Base-by-base conservation (phyloP, 805 yeast genomes). In the Saturnispora zaruensis region DNA sequence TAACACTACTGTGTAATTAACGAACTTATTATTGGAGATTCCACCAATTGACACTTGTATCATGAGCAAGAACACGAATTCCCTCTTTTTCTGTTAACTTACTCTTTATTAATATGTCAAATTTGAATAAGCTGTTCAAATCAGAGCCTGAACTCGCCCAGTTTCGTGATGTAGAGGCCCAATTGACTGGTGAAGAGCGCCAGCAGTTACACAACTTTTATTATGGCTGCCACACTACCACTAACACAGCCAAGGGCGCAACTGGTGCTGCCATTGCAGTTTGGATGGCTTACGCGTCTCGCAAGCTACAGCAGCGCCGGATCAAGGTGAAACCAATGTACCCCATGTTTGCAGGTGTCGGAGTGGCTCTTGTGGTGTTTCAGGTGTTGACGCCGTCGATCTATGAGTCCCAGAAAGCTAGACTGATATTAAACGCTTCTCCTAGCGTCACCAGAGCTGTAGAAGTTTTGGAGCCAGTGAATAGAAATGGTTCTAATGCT, bases 91-190 rank as follows among this genome's bases (percentile, higher is more conserved):
- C 21, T 16, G 38, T 16, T 14, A n/a, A 23, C 43, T 14, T 32
- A 28, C 23, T 44, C 24, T 36, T n/a, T 20, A 36, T 37, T 5
- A 26, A 14, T 11, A 45, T 48, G 50, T 48, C 49, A 32, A 51
- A 49, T 8, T 41, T 52, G 7, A 42, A 45, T 18, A 45, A 38
- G 32, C 43, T 50, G 5, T 53, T 53, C 50, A 41, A 53, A 62
- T 43, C 66, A 41, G 76, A 70, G 51, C 51, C 65, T 14, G 59
- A 63, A 20, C 78, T 78, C 3, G 59, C 71, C 44, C 63, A 66
- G 25, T 77, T 79, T 57, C 74, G 76, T 52, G 73, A 74, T 34
- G 69, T 66, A 37, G 82, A 78, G 52, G 71, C 69, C 24, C 61
- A 57, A 8, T 59, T 79, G 41, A 68, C 69, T 16, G 53, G 64